These are phyloP conservation scores for Boletus bicolor DNA, from an alignment of 768 basidiomycete species.

Conservation along the genomic window DNA sequence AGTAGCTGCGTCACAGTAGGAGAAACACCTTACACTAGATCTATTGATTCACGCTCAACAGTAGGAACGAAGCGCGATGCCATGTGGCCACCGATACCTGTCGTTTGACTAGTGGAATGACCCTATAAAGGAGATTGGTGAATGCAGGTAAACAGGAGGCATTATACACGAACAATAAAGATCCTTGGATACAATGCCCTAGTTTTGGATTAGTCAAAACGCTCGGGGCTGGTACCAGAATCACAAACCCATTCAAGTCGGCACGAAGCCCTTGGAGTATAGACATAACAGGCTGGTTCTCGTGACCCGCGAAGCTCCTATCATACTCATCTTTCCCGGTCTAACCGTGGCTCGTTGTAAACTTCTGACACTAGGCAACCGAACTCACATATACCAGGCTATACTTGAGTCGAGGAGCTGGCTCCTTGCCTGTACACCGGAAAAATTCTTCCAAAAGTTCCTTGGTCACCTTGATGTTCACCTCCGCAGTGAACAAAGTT, in stretches of 20 bases:
- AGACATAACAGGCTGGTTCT: background rate
- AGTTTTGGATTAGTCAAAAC: slow-evolving; percentile 4
- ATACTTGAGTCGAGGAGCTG: slow-evolving; percentile 1
- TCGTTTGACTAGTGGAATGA: slow-evolving; percentile 11
- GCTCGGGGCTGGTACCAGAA: background rate
- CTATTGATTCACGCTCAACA: too few species aligned
- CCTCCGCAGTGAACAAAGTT: slow-evolving; percentile 25
- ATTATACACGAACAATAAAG: slow-evolving; percentile 62
- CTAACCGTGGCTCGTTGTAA: background rate
- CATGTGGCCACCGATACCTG: slow-evolving; percentile 10
- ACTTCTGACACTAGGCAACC: too few species aligned
- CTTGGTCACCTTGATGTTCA: background rate
- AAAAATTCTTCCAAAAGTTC: background rate
- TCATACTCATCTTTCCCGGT: slow-evolving; percentile 10
- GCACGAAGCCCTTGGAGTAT: slow-evolving; percentile 7
- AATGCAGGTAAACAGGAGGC: background rate
- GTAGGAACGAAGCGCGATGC: too few species aligned
- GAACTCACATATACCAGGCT: slow-evolving; percentile 8
- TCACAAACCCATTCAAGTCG: too few species aligned
- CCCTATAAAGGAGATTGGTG: background rate
- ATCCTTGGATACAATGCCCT: slow-evolving; percentile 66
- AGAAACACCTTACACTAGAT: too few species aligned
- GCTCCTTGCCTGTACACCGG: slow-evolving; percentile 1
- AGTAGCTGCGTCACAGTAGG: too few species aligned
- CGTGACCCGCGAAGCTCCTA: background rate